Conservation (phyloP, 2,329 filamentous ascomycete genomes). For the Fusarium floridanum region DNA sequence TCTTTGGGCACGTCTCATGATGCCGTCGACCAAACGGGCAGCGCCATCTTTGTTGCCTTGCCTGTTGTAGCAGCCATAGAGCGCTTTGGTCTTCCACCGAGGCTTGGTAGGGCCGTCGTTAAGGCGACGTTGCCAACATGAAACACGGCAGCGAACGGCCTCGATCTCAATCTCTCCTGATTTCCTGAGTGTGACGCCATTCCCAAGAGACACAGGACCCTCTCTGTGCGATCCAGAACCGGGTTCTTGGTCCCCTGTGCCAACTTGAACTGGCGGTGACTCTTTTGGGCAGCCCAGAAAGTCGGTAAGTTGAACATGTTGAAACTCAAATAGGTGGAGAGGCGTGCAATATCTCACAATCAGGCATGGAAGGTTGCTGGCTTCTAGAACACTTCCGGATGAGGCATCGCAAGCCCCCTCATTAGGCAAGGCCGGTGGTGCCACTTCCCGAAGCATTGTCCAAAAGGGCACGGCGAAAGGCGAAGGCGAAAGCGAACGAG, state of each 20-base stretch:
- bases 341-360: slow-evolving; percentile 6
- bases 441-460: slow-evolving; percentile 7
- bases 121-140: slow-evolving; percentile 23
- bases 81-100: slow-evolving; percentile 8
- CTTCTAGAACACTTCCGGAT: slow-evolving; percentile 45
- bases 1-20: neutral
- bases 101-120: slow-evolving; percentile 12
- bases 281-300: slow-evolving; percentile 24
- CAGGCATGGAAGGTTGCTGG: neutral
- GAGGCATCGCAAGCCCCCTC: slow-evolving; percentile 17
- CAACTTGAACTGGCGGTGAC: slow-evolving; percentile 34
- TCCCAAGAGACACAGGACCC: neutral
- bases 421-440: slow-evolving; percentile 21
- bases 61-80: slow-evolving; percentile 9
- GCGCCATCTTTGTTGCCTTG: neutral
- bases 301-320: slow-evolving; percentile 39
- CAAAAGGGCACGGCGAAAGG: slow-evolving; percentile 11
- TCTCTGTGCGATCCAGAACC: slow-evolving; percentile 22
- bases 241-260: slow-evolving; percentile 28
- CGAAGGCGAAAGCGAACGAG: slow-evolving; percentile 9
- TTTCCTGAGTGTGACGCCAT: slow-evolving; percentile 19
- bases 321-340: slow-evolving; percentile 36
- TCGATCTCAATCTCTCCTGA: slow-evolving; percentile 20
- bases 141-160: slow-evolving; percentile 27
- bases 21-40: neutral